These are phyloP conservation scores for Fusarium xyrophilum DNA, from an alignment of 2,329 filamentous ascomycete genomes.

Conservation along the genomic window DNA sequence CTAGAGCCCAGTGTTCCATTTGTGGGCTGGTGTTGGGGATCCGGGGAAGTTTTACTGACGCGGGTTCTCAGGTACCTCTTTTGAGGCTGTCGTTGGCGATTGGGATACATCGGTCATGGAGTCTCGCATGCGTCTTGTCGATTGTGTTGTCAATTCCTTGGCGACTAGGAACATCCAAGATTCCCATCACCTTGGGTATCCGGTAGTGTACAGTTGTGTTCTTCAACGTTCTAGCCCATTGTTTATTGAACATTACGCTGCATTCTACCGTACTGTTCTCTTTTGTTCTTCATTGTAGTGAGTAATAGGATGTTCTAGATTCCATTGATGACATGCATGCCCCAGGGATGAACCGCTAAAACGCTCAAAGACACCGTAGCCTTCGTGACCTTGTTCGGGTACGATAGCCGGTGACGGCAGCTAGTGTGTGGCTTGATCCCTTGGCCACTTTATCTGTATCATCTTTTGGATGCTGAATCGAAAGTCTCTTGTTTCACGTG, in stretches of 20 bases:
- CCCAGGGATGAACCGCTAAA: neutral
- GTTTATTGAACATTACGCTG: neutral
- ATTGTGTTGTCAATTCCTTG: neutral
- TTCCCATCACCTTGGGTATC: neutral
- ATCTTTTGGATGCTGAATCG: conserved; percentile 1
- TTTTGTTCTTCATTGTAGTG: neutral
- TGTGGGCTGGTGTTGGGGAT: neutral
- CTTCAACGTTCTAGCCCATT: neutral
- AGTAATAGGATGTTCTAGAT: neutral
- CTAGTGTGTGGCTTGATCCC: neutral
- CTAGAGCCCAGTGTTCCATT: neutral
- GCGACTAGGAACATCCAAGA: neutral
- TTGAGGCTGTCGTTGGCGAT: neutral
- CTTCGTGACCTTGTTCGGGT: neutral
- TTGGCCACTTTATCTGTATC: neutral
- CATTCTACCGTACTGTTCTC: neutral
- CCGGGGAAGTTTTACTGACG: neutral
- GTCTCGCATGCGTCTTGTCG: neutral
- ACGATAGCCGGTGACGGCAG: neutral
- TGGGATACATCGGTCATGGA: neutral
- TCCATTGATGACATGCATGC: neutral
- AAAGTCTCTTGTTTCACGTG: neutral
- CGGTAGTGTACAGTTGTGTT: neutral
- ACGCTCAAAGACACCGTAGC: neutral
- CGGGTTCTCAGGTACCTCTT: conserved; percentile 18